A percentile compares a stretch with the other conserved stretches of the same genome.
phyloP scores from a whole-genome alignment of 345 rosid species.

The Trapa incisa region DNA sequence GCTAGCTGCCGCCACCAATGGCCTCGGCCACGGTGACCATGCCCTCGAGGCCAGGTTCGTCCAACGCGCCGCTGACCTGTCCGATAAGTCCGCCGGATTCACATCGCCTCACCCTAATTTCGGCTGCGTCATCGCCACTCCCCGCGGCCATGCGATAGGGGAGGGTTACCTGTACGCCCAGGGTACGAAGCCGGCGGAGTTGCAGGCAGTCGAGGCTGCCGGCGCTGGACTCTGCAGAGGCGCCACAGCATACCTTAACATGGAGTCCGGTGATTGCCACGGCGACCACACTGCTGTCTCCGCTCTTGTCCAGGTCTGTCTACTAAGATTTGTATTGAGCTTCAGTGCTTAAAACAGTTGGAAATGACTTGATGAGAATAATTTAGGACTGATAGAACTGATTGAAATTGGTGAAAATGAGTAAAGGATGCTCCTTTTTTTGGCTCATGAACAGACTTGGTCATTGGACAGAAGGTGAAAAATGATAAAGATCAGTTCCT shows the following conservation, averaged over 20 bases:
- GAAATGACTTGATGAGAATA: too few relatives aligned
- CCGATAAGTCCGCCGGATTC: slow-evolving; percentile 70
- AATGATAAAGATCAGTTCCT: too few relatives aligned
- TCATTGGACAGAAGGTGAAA: too few relatives aligned
- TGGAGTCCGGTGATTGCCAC: slow-evolving; percentile 94
- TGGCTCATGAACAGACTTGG: too few relatives aligned
- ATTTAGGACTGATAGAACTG: too few relatives aligned
- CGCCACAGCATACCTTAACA: slow-evolving; percentile 64
- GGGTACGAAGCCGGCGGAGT: slow-evolving; percentile 80
- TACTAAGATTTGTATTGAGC: background rate
- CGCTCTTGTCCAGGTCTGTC: slow-evolving; percentile 70
- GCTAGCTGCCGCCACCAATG: slow-evolving; percentile 10
- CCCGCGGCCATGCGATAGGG: slow-evolving; percentile 45
- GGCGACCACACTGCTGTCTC: slow-evolving; percentile 75
- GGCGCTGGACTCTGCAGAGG: slow-evolving; percentile 34
- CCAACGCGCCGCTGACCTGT: slow-evolving; percentile 50
- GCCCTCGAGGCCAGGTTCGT: slow-evolving; percentile 40
- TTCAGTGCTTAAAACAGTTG: too few relatives aligned
- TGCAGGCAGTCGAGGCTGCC: slow-evolving; percentile 61
- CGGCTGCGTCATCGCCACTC: slow-evolving; percentile 63
- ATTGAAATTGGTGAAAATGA: too few relatives aligned
- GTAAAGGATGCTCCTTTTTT: too few relatives aligned
- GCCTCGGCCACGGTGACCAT: slow-evolving; percentile 15
- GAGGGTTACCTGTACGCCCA: slow-evolving; percentile 80
- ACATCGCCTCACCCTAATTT: slow-evolving; percentile 90